Evolutionary conservation across 768 basidiomycete species (phyloP).

Genomic region (Rickenella mellea): DNA sequence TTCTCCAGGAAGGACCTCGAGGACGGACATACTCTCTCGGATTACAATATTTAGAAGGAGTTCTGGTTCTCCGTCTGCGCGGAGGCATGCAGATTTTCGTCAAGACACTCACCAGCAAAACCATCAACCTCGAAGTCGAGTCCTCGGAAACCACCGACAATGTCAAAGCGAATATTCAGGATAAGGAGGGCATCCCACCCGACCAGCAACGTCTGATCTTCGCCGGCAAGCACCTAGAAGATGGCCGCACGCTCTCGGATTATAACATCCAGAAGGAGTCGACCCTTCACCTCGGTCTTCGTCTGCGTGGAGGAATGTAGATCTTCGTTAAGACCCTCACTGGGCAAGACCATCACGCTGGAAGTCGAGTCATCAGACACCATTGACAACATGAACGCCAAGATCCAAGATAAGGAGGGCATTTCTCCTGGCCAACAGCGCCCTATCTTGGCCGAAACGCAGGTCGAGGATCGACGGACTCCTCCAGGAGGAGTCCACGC

Average conservation of each 20-base stretch:
- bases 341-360: slow-evolving; percentile 85
- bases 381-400: slow-evolving; percentile 76
- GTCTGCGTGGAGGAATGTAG: slow-evolving; percentile 87
- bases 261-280: slow-evolving; percentile 73
- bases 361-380: slow-evolving; percentile 70
- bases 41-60: slow-evolving; percentile 81
- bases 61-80: slow-evolving; percentile 61
- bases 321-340: slow-evolving; percentile 85
- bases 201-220: slow-evolving; percentile 76
- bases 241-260: slow-evolving; percentile 69
- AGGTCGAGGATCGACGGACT: slow-evolving; percentile 89
- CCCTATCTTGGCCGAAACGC: slow-evolving; percentile 90
- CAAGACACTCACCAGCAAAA: slow-evolving; percentile 68
- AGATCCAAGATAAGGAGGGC: slow-evolving; percentile 79
- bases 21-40: slow-evolving; percentile 83
- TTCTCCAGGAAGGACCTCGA: slow-evolving; percentile 95
- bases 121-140: slow-evolving; percentile 68
- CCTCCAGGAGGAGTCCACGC: slow-evolving; percentile 77
- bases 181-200: slow-evolving; percentile 74
- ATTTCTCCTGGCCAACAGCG: slow-evolving; percentile 86
- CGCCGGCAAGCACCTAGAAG: slow-evolving; percentile 72
- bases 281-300: slow-evolving; percentile 62
- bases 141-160: slow-evolving; percentile 71
- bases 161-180: slow-evolving; percentile 72
- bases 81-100: slow-evolving; percentile 79